phyloP scores from a whole-genome alignment of 768 basidiomycete species.

The Pisolithus sp. region DNA sequence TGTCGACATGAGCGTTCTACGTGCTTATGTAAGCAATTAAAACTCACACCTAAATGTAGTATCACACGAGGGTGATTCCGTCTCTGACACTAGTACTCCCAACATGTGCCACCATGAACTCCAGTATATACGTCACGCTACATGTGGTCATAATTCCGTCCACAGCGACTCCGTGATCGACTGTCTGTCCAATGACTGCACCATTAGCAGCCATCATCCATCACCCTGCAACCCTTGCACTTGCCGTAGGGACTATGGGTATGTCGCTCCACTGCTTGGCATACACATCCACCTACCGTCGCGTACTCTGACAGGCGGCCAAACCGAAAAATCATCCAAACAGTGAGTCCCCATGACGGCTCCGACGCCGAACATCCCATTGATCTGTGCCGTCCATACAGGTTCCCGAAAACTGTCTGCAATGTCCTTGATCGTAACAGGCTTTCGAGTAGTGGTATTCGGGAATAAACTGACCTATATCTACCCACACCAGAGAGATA shows the following conservation, averaged over 20 bases:
- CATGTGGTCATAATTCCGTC: constrained; percentile 54
- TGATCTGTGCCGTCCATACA: constrained; percentile 17
- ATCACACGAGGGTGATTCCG: no score
- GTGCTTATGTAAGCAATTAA: no score
- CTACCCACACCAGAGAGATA: constrained; percentile 10
- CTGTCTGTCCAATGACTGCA: constrained; percentile 42
- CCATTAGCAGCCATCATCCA: constrained; percentile 45
- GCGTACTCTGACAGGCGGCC: constrained; percentile 39
- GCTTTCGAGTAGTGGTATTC: no score
- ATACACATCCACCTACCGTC: constrained; percentile 1
- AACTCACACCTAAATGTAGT: no score
- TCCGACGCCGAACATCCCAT: background rate
- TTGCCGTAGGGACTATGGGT: constrained; percentile 57
- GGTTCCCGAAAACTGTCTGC: constrained; percentile 33
- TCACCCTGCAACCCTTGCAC: constrained; percentile 36
- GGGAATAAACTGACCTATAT: no score
- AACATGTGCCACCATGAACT: constrained; percentile 64
- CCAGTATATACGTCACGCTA: constrained; percentile 41
- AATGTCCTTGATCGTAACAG: background rate
- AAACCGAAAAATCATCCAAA: constrained; percentile 38
- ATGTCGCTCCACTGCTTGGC: constrained; percentile 9
- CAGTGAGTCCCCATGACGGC: constrained; percentile 31
- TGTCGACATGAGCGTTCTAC: no score
- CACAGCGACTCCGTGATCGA: constrained; percentile 41
- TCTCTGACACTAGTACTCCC: constrained; percentile 5